Evolutionary conservation across 2,329 filamentous ascomycete genomes (phyloP), one percentile per base, ranked within the genome.

Genomic region (Penicillium fuscoglaucum): DNA sequence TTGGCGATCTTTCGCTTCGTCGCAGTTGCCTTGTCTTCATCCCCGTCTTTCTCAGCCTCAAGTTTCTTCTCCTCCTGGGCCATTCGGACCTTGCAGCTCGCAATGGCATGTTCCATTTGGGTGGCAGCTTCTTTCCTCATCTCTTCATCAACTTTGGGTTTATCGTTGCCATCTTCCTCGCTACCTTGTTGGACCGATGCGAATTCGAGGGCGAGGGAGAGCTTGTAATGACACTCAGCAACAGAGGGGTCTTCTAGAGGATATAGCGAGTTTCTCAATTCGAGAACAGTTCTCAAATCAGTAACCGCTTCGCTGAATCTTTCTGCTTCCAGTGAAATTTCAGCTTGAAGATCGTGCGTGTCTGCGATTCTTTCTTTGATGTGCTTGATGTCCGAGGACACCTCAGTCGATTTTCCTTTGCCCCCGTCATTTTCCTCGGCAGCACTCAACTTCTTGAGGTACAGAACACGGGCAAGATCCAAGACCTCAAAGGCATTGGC

Each of bases 271-370:
- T 90, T 78, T 76, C 96, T 96, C 69, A 96, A 85, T 41, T 84
- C 84, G 49, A 98, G 84, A 1, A 92, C 87, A 15, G 88, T 85
- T 66, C 87, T 87, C 52, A 91, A 87, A 75, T 99, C 95, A 47
- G 86, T 83, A 53, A 96, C 90, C n/a, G 95, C 93, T 65, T 91
- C 88, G 43, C 85, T 82, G 72, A 96, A 99, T 79, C 90, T 88
- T 77, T 98, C 95, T 66, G 95, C 96, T 78, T 99, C 95, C 29
- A 99, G 82, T n/a, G 90, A 96, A 61, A 99, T 97, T 76, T 99
- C 95, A 10, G 93, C 90, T 61, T 98, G 89, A 56, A 96, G 84
- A 72, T 97, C 93, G 73, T 97, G 91, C 9, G 91, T 96, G 72
- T 99, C 95, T 60, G 91, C 91, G 35, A 98, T 84, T 57, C 91